Base-by-base conservation (phyloP, 108 stramenopile genomes). In the Fragilaria crotonensis region DNA sequence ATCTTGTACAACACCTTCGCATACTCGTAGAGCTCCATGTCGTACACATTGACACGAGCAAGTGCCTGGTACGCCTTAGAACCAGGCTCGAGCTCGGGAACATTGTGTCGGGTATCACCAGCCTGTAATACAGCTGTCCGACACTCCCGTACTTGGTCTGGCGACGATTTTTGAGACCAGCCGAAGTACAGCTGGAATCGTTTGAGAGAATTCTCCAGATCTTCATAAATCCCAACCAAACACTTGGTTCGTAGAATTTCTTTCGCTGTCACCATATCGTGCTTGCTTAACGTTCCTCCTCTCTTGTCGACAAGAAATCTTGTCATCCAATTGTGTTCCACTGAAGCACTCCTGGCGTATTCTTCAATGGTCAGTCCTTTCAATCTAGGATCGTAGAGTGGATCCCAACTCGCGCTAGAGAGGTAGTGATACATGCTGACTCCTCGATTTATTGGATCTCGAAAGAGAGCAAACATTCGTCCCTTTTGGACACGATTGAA, bases 241-340 rank as follows among this genome's bases (percentile, higher is more conserved):
- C 48, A 65, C 29, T 77, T 77, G 29, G 68, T 30, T 18, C 76
- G 72, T 22, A 77, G 36, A 25, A 77, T 62, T 66, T 73, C 76
- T 30, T 71, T 77, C 18, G 70, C 76, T 20, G 66, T 47, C 54
- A 70, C 64, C 26, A 77, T 41, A 60, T 72, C 71, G 7, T 32
- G 30, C 30, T 52, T 55, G 19, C 7, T 54, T n/a, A 75, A 48
- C 27, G 46, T 54, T 4, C 19, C 52, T 23, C 33, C 44, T 25
- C 48, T 28, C 49, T 74, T 69, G 11, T 63, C 63, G n/a, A 70
- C 73, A 1, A 75, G 52, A 1, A 58, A 66, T 7, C 74, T 57
- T 7, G 60, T 59, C 69, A 75, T 71, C 30, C 60, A 67, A 50
- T 75, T 69, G 9, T 57, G 62, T 7, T 21, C 3, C 2, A 56